Evolutionary conservation across 2,329 filamentous ascomycete species (phyloP), one percentile per base, ranked within the genome.

Genomic region (Blumeriella jaapii): DNA sequence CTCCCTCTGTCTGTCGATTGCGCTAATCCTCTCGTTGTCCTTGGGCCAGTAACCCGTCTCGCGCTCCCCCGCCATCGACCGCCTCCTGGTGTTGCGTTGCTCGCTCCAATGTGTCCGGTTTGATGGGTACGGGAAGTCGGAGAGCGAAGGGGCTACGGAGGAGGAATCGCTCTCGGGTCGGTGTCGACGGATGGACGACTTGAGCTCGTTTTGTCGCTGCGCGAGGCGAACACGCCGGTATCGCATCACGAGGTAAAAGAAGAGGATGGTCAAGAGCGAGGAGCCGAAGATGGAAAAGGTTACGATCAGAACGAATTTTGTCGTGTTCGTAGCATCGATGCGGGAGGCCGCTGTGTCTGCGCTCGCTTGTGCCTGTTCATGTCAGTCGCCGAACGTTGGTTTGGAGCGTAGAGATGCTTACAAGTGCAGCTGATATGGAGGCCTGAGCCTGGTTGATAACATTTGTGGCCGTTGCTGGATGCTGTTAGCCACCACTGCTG

Each of bases 241-340:
- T 8, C 37, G 38, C 2, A 39, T 19, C 13, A 42, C 36, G 6
- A 42, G 29, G 27, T 40, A 46, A 23, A 39, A 42, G 9, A 36
- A 18, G 4, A 49, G 31, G 13, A 45, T 37, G 4, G 45, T 39
- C n/a, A 46, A 2, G 9, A 49, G 10, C 0, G 45, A 46, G 3
- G 47, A 46, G 41, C 57, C 45, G 8, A 49, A 28, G 26, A 44
- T 40, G 5, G 45, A 41, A 19, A 49, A 47, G 5, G 43, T 47
- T 2, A 49, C 22, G 7, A 36, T 38, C 2, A 49, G 25, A 7
- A 44, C 41, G 24, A 49, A 45, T 26, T 34, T 40, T 1, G 32
- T 38, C 6, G 22, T 42, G 25, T 39, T 43, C 34, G 40, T 41
- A 9, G 41, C 43, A 8, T 30, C 29, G 12, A 38, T 31, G 12